A percentile compares a stretch with the other conserved stretches of the same genome.
Evolutionary conservation across 129 eudicot species (phyloP).

Genomic region (Sambucus nigra): DNA sequence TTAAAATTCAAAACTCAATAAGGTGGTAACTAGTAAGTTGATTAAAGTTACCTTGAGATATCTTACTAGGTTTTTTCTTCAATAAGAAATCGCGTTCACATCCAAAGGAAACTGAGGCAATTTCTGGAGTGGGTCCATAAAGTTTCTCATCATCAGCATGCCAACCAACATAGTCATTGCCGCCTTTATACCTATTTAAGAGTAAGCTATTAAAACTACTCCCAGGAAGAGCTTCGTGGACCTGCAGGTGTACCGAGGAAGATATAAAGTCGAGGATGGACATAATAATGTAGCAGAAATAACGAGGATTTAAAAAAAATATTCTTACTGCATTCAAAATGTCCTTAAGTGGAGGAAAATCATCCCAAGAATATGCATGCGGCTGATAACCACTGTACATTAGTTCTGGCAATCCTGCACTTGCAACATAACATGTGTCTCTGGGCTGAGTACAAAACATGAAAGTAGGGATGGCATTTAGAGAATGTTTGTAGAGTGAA

Average conservation of each 20-base stretch:
- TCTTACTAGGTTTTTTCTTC: conserved; percentile 48
- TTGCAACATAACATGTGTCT: conserved; percentile 77
- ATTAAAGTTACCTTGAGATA: conserved; percentile 39
- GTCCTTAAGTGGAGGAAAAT: conserved; percentile 65
- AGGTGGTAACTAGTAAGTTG: too few relatives aligned
- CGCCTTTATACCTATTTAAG: conserved; percentile 74
- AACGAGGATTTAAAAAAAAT: background rate
- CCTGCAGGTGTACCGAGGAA: conserved; percentile 29
- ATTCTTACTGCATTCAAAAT: conserved; percentile 46
- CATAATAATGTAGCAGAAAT: background rate
- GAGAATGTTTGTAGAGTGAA: too few relatives aligned
- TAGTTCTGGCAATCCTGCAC: conserved; percentile 49
- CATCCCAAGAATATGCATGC: conserved; percentile 68
- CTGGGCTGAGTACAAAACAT: conserved; percentile 84
- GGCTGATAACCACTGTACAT: conserved; percentile 77
- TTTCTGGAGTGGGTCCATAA: conserved; percentile 81
- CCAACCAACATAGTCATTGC: conserved; percentile 93
- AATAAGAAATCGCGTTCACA: conserved; percentile 84
- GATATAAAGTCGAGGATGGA: background rate
- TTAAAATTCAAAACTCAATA: too few relatives aligned
- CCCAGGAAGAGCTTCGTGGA: conserved; percentile 67
- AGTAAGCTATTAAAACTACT: conserved; percentile 70
- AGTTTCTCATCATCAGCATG: conserved; percentile 92
- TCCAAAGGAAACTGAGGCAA: conserved; percentile 87
- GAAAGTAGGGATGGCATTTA: too few relatives aligned